Conservation (phyloP, 2,329 filamentous ascomycete species). For the Penicillium sclerotiorum region DNA sequence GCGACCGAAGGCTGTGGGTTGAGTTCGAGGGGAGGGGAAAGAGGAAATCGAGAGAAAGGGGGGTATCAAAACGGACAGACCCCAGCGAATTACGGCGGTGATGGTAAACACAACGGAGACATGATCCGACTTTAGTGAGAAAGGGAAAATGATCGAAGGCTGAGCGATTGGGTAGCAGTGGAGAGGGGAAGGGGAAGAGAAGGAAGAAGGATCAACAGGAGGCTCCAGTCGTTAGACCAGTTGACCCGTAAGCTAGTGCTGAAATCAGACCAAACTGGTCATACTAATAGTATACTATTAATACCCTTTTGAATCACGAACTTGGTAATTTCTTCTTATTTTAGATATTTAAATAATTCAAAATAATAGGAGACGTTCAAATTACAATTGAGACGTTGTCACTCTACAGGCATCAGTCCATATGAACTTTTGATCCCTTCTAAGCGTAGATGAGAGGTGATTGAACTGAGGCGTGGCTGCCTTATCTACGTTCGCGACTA, state of each 20-base stretch:
- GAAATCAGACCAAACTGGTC: constrained; percentile 21
- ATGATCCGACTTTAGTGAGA: constrained; percentile 28
- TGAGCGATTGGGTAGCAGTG: constrained; percentile 5
- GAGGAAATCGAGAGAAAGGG: constrained; percentile 16
- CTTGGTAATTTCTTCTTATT: too few species aligned
- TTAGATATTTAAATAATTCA: too few species aligned
- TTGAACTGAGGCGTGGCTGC: not conserved
- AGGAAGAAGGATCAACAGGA: constrained; percentile 28
- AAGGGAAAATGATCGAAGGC: constrained; percentile 7
- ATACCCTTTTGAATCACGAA: too few species aligned
- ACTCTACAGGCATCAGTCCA: too few species aligned
- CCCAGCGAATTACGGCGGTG: constrained; percentile 37
- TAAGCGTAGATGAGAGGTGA: too few species aligned
- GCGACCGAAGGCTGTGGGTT: constrained; percentile 6
- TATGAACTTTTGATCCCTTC: too few species aligned
- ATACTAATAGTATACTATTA: not conserved
- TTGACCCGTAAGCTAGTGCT: constrained; percentile 26
- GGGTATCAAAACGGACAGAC: not conserved
- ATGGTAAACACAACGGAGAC: constrained; percentile 33
- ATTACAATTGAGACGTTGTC: too few species aligned
- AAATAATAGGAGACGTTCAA: too few species aligned
- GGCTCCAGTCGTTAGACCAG: constrained; percentile 19
- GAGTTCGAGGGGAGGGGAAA: constrained; percentile 8
- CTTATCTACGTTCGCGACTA: not conserved
- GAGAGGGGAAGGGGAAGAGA: constrained; percentile 11